Evolutionary conservation across 345 rosid species (phyloP), one percentile per base, ranked within the genome.

Genomic region (Pseudoturritis turrita): DNA sequence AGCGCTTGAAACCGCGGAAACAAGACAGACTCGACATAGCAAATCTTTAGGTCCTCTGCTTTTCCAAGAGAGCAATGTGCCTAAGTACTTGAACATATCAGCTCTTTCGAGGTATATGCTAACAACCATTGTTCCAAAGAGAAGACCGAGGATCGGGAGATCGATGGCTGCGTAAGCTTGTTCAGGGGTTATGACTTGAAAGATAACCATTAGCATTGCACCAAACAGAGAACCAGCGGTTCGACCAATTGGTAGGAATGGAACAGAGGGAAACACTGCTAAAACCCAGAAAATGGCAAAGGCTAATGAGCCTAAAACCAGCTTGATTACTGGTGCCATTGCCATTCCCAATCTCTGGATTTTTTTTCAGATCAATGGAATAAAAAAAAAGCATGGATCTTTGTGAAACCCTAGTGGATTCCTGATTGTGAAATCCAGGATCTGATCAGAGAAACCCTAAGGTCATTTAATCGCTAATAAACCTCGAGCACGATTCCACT

Each of bases 111-210:
- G 92, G 81, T 93, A 93, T 28, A 83, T 73, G 68, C 92, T 80
- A 23, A 90, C 94, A 39, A 93, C 94, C 94, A 93, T 90, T 0
- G 96, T 93, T 10, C 97, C 97, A 29, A 90, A 93, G 29, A 93
- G 87, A 66, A 90, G 96, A 7, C 97, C 94, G 18, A 93, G 88
- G 33, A 93, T 87, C 0, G 91, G 86, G 43, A 93, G 92, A 68
- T 93, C 94, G 47, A 93, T 85, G 7, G 98, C 87, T 4, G 84
- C 87, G 52, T 89, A 87, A 19, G 97, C 97, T 62, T 93, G 85
- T 35, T 89, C 89, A 0, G 94, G 96, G 25, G 85, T 76, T 28
- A 89, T 71, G 43, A 90, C 90, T 41, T 47, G 81, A 77, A 90
- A 90, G 40, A 90, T 49, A 65, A 93, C 94, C 98, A 90, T 93